Evolutionary conservation across 2,329 filamentous ascomycete genomes (phyloP), one percentile per base, ranked within the genome.

Genomic region (Pochonia chlamydosporia): DNA sequence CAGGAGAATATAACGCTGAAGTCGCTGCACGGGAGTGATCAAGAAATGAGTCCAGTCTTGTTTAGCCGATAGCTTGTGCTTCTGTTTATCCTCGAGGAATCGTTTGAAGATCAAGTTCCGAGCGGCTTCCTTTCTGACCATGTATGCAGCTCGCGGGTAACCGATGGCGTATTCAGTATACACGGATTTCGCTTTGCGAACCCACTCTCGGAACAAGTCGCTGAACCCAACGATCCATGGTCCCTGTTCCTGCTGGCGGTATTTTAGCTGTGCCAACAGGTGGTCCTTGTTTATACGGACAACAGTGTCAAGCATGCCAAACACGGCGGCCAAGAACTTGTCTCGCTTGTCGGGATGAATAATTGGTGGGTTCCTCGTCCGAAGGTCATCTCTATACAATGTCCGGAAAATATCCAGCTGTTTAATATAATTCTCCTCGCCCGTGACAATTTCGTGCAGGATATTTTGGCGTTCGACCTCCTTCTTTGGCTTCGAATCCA

Each of bases 131-230:
- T 86, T 87, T 45, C 90, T 85, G 16, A 99, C 82, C 45, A 91
- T 73, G 61, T 88, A 91, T 31, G 83, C 84, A 1, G 93, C 92
- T 49, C 85, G 82, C 1, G 92, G 92, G 56, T 93, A 97, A 1
- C 84, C 84, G 1, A 86, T 84, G 33, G 92, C 92, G 64, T 97
- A 99, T 49, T 95, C 90, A 51, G 96, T 83, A 63, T 97, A 99
- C 10, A 89, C 85, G 3, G 78, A 73, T 64, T 85, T 89, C 26
- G 93, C 93, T 66, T 96, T 97, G 53, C 93, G 82, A 52, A 97
- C 96, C 93, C 93, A 99, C 69, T 99, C 93, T 49, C 93, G 78
- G 73, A 99, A 97, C 43, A 99, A 89, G 60, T 97, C 93, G 62
- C 91, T 96, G 68, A 96, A 96, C 3, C 93, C 93, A 11, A 81